These are phyloP conservation scores for Triticum turgidum DNA, from an alignment of 176 grass and related monocot species.

Conservation along the genomic window DNA sequence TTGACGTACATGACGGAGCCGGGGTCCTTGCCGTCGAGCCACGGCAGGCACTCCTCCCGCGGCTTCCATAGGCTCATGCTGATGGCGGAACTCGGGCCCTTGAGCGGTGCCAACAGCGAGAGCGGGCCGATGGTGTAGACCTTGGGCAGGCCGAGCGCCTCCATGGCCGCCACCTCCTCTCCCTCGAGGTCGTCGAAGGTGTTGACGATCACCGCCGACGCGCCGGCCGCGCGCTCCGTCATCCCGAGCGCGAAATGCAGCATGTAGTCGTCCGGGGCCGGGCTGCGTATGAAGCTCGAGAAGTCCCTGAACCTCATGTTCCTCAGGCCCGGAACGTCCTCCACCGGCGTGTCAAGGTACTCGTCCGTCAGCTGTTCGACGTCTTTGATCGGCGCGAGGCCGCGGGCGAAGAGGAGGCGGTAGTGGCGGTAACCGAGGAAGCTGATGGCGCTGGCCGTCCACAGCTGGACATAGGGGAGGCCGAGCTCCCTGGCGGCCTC, in stretches of 20 bases:
- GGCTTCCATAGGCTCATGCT: conserved; percentile 58
- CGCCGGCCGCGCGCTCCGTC: conserved; percentile 30
- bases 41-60: conserved; percentile 38
- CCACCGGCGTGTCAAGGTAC: conserved; percentile 59
- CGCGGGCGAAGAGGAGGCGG: conserved; percentile 40
- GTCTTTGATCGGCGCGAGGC: conserved; percentile 64
- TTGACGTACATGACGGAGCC: conserved; percentile 73
- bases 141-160: conserved; percentile 29
- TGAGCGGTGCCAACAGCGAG: conserved; percentile 21
- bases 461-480: conserved; percentile 55
- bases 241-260: conserved; percentile 29
- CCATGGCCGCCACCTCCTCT: conserved; percentile 43
- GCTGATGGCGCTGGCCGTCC: conserved; percentile 62
- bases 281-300: conserved; percentile 64
- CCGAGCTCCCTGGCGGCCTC: conserved; percentile 48
- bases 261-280: conserved; percentile 52
- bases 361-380: conserved; percentile 49
- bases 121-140: conserved; percentile 69
- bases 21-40: conserved; percentile 43
- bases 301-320: conserved; percentile 58
- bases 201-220: conserved; percentile 58
- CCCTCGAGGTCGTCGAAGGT: conserved; percentile 55
- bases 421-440: conserved; percentile 61
- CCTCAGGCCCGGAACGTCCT: conserved; percentile 56
- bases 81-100: conserved; percentile 16